phyloP scores from a whole-genome alignment of 108 stramenopile species.

The Aurantiochytrium sp. region DNA sequence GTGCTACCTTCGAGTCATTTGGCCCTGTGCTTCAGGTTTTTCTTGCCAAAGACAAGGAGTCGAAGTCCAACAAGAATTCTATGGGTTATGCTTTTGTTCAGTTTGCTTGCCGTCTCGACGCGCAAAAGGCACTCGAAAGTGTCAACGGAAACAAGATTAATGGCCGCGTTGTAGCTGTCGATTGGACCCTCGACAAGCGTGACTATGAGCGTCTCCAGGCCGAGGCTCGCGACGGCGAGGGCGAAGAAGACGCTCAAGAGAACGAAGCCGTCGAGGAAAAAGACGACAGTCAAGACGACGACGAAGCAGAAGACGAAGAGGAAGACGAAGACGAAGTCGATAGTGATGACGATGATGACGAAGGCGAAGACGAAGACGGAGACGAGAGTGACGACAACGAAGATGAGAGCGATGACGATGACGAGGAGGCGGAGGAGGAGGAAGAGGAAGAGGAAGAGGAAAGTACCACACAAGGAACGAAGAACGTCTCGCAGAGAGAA shows the following conservation, averaged over 20 bases:
- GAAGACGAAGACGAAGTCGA: constrained; percentile 13
- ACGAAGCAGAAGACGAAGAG: constrained; percentile 10
- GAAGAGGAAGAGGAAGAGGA: constrained; percentile 29
- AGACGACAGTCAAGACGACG: constrained; percentile 24
- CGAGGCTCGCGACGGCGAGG: not conserved
- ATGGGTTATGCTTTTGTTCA: constrained; percentile 84
- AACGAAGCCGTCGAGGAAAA: no score
- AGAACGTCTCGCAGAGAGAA: not conserved
- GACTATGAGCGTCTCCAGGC: constrained; percentile 56
- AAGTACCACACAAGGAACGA: constrained; percentile 25
- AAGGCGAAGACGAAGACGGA: constrained; percentile 28
- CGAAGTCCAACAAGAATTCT: constrained; percentile 17
- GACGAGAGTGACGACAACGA: constrained; percentile 24
- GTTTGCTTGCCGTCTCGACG: constrained; percentile 57
- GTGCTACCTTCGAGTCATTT: constrained; percentile 47
- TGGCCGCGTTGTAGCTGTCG: constrained; percentile 72
- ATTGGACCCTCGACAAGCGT: constrained; percentile 63
- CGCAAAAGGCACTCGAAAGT: constrained; percentile 58
- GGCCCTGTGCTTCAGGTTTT: constrained; percentile 65
- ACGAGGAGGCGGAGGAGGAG: constrained; percentile 28
- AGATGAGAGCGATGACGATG: constrained; percentile 24
- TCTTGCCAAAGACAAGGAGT: constrained; percentile 49
- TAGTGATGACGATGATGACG: not conserved
- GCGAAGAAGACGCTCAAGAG: not conserved
- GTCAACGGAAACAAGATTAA: constrained; percentile 53